Base-by-base conservation (phyloP, 2,329 filamentous ascomycete species). In the Venturia effusa region DNA sequence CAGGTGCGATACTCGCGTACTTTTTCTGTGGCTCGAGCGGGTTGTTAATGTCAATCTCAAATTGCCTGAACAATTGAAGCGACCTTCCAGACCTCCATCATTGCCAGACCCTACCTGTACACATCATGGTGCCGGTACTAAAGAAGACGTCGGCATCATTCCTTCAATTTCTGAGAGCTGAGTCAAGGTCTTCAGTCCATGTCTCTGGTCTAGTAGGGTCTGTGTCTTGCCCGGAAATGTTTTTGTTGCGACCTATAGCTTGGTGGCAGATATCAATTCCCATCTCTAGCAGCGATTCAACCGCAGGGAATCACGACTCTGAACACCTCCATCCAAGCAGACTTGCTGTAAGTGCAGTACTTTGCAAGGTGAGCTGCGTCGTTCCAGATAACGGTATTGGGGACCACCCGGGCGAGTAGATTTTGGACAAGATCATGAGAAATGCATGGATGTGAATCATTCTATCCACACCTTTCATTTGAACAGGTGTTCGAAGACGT, bases 71-170 rank as follows among this genome's bases (percentile, higher is more conserved):
- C 60, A 77, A 75, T 73, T 81, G 77, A 34, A 34, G 76, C 70
- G 3, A 74, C 67, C 68, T 76, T 76, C 61, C 74, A 69, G 17
- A 76, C 68, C 68, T 76, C 74, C 39, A 75, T 69, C 59, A 70
- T 61, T 11, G 74, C 74, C 32, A 76, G 66, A 4, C 67, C 32
- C 64, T 67, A 8, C 74, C 74, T 57, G 75, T 61, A 62, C 74
- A 83, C 4, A 73, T 68, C 4, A 76, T 71, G 0, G 77, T 76
- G 64, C 83, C 80, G 4, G 10, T 6, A 13, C 59, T 27, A n/a
- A 34, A 61, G 37, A 41, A 41, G 40, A 41, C 40, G 19, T 41
- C 40, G 40, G 11, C 40, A 10, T 41, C 40, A 17, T 41, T 41
- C 13, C 40, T 41, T 17, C 13, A 15, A 6, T 10, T 17, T 15